phyloP scores from a whole-genome alignment of 768 basidiomycete species.

The Suillus tomentosus region DNA sequence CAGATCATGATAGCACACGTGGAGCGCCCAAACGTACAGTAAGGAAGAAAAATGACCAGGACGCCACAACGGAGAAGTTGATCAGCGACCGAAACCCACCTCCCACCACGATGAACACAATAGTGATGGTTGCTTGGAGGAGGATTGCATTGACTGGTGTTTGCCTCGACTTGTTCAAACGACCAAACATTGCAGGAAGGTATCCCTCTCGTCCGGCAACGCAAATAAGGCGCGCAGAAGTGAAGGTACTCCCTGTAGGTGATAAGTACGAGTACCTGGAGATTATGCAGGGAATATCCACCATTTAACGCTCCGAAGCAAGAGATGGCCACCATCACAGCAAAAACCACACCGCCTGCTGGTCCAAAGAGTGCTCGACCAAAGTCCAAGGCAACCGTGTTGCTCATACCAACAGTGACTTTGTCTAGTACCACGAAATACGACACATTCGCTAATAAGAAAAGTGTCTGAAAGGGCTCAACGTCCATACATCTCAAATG shows the following conservation, averaged over 20 bases:
- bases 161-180: constrained; percentile 67
- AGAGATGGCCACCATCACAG: constrained; percentile 89
- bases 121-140: constrained; percentile 75
- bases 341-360: constrained; percentile 84
- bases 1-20: constrained; percentile 2
- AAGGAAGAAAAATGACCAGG: constrained; percentile 86
- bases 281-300: constrained; percentile 26
- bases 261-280: constrained; percentile 13
- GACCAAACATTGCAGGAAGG: constrained; percentile 82
- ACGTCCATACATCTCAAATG: constrained; percentile 12
- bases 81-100: constrained; percentile 88
- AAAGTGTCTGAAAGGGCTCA: constrained; percentile 54
- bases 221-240: constrained; percentile 82
- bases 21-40: constrained; percentile 53
- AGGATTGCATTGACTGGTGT: constrained; percentile 90
- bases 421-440: constrained; percentile 95
- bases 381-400: constrained; percentile 91
- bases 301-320: constrained; percentile 96
- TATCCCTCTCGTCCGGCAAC: constrained; percentile 88
- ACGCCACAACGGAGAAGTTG: constrained; percentile 87
- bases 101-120: constrained; percentile 78
- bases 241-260: constrained; percentile 63
- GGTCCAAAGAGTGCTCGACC: constrained; percentile 85
- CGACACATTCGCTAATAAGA: constrained; percentile 80
- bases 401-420: constrained; percentile 71